A percentile compares a stretch with the other conserved stretches of the same genome.
These are phyloP conservation scores for Camelina sativa DNA, from an alignment of 345 rosid species.

Conservation along the genomic window DNA sequence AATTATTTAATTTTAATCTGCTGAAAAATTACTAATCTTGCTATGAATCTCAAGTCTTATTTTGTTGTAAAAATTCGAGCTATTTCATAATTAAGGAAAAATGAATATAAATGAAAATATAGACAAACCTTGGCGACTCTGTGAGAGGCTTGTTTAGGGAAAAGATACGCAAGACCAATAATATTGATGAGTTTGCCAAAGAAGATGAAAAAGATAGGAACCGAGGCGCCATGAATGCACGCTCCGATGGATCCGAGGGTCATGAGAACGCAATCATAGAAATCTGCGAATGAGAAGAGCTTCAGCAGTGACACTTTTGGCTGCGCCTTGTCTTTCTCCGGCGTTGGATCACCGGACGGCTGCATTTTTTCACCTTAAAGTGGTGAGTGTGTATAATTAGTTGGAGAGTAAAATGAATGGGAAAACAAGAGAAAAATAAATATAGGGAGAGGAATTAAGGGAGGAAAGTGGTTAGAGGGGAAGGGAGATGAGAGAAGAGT, in stretches of 20 bases:
- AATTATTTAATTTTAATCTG: not conserved
- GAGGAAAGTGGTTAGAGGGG: conserved; percentile 43
- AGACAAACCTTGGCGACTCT: conserved; percentile 81
- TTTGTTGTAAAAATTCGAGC: not conserved
- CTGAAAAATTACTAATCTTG: not conserved
- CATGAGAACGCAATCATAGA: conserved; percentile 79
- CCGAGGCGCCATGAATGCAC: conserved; percentile 85
- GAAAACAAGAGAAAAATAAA: conserved; percentile 21
- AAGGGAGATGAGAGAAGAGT: conserved; percentile 33
- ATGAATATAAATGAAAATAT: not conserved
- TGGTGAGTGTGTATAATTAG: conserved; percentile 19
- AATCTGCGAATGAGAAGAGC: conserved; percentile 82
- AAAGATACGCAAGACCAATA: conserved; percentile 79
- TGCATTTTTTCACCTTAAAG: conserved; percentile 32
- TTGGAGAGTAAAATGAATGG: conserved; percentile 12
- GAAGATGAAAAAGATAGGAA: conserved; percentile 90
- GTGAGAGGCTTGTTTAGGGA: conserved; percentile 78
- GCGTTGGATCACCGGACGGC: conserved; percentile 43
- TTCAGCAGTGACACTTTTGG: conserved; percentile 65
- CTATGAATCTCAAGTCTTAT: not conserved
- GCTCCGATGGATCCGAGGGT: conserved; percentile 89
- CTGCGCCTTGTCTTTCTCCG: conserved; percentile 34
- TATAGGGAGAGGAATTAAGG: conserved; percentile 24
- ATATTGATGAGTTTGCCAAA: conserved; percentile 83
- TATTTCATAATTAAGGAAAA: not conserved